Conservation (phyloP, 257 asterid genomes). For the Nemophila menziesii region DNA sequence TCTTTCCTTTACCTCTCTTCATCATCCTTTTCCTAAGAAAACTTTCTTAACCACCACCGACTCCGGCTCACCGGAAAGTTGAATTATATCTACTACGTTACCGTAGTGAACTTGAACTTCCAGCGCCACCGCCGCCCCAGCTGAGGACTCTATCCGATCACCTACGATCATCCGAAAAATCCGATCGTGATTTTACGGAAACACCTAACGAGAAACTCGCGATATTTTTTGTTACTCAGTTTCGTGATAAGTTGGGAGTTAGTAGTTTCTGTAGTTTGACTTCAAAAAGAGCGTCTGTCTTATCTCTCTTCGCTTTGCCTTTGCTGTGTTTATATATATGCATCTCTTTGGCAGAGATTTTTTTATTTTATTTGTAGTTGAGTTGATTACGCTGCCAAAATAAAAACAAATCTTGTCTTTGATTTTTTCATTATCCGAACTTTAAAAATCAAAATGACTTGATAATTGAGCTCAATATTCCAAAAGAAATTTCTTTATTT, state of each 20-base stretch:
- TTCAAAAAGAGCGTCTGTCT: neutral
- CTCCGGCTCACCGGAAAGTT: neutral
- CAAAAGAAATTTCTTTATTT: too few species aligned
- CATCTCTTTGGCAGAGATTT: neutral
- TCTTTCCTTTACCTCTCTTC: conserved; percentile 51
- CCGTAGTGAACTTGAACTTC: neutral
- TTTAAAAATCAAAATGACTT: too few species aligned
- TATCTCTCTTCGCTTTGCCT: too few species aligned
- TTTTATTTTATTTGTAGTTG: neutral
- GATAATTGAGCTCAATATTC: too few species aligned
- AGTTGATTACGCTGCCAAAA: neutral
- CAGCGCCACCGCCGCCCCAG: conserved; percentile 17
- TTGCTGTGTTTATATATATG: too few species aligned
- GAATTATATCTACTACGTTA: neutral
- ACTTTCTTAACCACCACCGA: too few species aligned
- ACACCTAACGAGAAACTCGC: neutral
- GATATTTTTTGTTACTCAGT: neutral
- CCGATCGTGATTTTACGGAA: neutral
- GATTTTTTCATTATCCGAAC: neutral
- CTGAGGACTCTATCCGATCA: conserved; percentile 5
- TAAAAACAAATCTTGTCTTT: neutral
- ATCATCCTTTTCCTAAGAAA: conserved; percentile 14
- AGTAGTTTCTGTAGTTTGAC: neutral
- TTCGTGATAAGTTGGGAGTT: neutral
- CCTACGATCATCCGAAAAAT: conserved; percentile 5